Percentiles rank a stretch among this genome's conserved stretches.
phyloP scores from a whole-genome alignment of 2,329 filamentous ascomycete genomes.

The Penicillium sp. region DNA sequence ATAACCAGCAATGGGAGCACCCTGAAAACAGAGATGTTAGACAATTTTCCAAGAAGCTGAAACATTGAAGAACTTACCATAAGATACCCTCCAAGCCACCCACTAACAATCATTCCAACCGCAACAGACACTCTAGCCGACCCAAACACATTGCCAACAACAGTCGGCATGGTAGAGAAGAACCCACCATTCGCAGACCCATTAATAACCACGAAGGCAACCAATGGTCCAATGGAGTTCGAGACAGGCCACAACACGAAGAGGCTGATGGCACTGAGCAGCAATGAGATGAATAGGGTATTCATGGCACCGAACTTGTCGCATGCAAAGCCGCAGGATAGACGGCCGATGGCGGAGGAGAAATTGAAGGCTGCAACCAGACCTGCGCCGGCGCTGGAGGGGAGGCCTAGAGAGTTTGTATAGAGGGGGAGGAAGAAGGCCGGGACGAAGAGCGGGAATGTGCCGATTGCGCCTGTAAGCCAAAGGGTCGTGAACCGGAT shows the following conservation, averaged over 20 bases:
- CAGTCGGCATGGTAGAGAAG: slow-evolving; percentile 65
- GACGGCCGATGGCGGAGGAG: slow-evolving; percentile 59
- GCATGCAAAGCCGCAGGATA: slow-evolving; percentile 56
- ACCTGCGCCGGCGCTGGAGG: slow-evolving; percentile 55
- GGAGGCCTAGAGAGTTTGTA: slow-evolving; percentile 55
- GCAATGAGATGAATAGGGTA: slow-evolving; percentile 52
- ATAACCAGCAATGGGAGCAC: slow-evolving; percentile 62
- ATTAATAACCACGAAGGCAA: slow-evolving; percentile 61
- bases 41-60: not conserved
- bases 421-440: slow-evolving; percentile 64
- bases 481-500: slow-evolving; percentile 56
- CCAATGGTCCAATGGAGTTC: slow-evolving; percentile 54
- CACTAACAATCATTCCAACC: slow-evolving; percentile 63
- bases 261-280: slow-evolving; percentile 59
- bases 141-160: slow-evolving; percentile 61
- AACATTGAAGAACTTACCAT: slow-evolving; percentile 46
- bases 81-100: slow-evolving; percentile 63
- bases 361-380: slow-evolving; percentile 64
- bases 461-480: slow-evolving; percentile 55
- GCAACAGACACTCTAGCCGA: slow-evolving; percentile 56
- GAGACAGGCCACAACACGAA: slow-evolving; percentile 63
- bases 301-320: slow-evolving; percentile 60
- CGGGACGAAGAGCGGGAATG: slow-evolving; percentile 62
- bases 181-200: slow-evolving; percentile 64
- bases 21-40: slow-evolving; percentile 30